Percentiles rank a stretch among this genome's conserved stretches.
Evolutionary conservation across 2,329 filamentous ascomycete genomes (phyloP).

Genomic region (Dactylonectria estremocensis): DNA sequence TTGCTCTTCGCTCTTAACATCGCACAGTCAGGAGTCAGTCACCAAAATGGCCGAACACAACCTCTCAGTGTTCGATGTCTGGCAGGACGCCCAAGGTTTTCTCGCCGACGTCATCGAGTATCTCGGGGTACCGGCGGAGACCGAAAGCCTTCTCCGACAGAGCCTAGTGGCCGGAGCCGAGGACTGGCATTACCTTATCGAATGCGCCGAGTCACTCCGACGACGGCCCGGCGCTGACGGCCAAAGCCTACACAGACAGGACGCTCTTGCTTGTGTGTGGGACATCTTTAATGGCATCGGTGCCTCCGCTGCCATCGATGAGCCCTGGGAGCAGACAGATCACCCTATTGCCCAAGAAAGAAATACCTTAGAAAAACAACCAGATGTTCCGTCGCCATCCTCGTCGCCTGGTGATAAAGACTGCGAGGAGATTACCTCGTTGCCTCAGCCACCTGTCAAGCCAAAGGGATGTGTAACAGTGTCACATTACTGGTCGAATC

Average conservation of each 20-base stretch:
- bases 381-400: conserved; percentile 34
- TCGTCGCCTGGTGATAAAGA: conserved; percentile 14
- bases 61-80: conserved; percentile 53
- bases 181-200: conserved; percentile 54
- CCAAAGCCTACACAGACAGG: conserved; percentile 50
- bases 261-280: conserved; percentile 53
- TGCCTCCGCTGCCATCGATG: conserved; percentile 13
- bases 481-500: conserved; percentile 51
- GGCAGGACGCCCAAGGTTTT: conserved; percentile 50
- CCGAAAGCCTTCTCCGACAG: conserved; percentile 46
- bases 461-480: conserved; percentile 33
- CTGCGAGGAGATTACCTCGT: conserved; percentile 7
- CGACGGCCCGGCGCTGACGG: conserved; percentile 27
- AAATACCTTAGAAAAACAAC: conserved; percentile 46
- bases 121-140: conserved; percentile 46
- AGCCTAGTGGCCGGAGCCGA: conserved; percentile 54
- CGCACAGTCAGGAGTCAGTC: not conserved
- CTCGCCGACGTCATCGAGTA: conserved; percentile 52
- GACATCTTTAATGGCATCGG: conserved; percentile 38
- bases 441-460: conserved; percentile 22
- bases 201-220: conserved; percentile 52
- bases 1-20: not conserved
- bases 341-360: conserved; percentile 52
- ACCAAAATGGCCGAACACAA: conserved; percentile 34
- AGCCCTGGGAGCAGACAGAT: conserved; percentile 56